Conservation (phyloP, 2,329 filamentous ascomycete species). For the Paecilomyces dactylethromorphus region DNA sequence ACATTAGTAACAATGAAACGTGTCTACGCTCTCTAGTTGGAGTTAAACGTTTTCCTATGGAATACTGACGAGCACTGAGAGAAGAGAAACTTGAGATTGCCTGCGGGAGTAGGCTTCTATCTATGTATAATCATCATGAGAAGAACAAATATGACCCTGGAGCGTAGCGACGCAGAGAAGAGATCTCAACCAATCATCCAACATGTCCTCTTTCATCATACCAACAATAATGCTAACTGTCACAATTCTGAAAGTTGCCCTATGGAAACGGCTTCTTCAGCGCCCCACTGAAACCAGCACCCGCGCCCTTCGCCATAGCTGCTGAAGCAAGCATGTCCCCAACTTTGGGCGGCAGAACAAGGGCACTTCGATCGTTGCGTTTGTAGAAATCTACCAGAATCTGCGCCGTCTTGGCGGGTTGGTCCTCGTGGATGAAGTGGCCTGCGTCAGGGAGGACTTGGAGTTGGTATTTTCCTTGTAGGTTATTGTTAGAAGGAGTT, state of each 20-base stretch:
- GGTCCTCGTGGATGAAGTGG: slow-evolving; percentile 94
- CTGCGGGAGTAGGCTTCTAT: neutral
- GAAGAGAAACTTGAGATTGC: neutral
- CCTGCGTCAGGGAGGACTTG: slow-evolving; percentile 92
- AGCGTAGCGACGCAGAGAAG: neutral
- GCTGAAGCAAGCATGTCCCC: slow-evolving; percentile 54
- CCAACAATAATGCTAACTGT: no score
- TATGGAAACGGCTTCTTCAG: neutral
- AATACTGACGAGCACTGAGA: neutral
- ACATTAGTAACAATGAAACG: no score
- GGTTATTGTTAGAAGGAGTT: neutral
- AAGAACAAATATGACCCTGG: neutral
- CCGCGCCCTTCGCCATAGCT: slow-evolving; percentile 33
- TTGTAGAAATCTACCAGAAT: slow-evolving; percentile 85
- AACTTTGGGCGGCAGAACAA: slow-evolving; percentile 90
- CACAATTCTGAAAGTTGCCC: no score
- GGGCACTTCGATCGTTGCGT: slow-evolving; percentile 75
- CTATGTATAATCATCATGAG: neutral
- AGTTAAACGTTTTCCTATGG: neutral
- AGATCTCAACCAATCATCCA: neutral
- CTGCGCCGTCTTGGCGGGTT: slow-evolving; percentile 81
- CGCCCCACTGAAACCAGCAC: neutral
- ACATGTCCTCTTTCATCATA: neutral
- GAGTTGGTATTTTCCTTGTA: slow-evolving; percentile 75
- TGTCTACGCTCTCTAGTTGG: neutral